Percentiles rank a stretch among this genome's conserved stretches.
phyloP scores from a whole-genome alignment of 164 flowering plant species.

The Macadamia tetraphylla region DNA sequence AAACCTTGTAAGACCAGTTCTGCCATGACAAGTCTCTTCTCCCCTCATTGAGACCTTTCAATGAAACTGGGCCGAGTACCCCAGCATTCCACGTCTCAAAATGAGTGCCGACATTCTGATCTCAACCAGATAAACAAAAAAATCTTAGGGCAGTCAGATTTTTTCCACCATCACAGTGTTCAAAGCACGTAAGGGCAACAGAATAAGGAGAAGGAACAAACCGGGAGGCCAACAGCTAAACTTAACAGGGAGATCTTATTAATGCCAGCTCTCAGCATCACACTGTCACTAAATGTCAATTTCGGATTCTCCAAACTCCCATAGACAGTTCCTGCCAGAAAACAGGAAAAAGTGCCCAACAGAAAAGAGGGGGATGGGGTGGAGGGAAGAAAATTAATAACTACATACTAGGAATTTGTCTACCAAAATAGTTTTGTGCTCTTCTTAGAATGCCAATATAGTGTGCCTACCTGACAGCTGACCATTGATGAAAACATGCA shows the following conservation, averaged over 20 bases:
- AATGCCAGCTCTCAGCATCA: slow-evolving; percentile 56
- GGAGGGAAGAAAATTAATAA: too few species aligned
- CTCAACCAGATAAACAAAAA: slow-evolving; percentile 1
- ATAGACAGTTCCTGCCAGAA: slow-evolving; percentile 57
- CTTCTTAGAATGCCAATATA: slow-evolving; percentile 55
- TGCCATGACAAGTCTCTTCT: slow-evolving; percentile 64
- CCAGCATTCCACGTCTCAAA: slow-evolving; percentile 94
- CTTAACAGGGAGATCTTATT: slow-evolving; percentile 80
- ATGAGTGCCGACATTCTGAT: slow-evolving; percentile 79
- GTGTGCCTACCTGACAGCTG: slow-evolving; percentile 52
- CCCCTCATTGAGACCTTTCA: slow-evolving; percentile 76
- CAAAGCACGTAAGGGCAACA: neutral
- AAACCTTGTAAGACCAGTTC: slow-evolving; percentile 92
- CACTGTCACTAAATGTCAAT: slow-evolving; percentile 47
- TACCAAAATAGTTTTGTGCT: neutral
- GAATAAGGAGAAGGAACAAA: slow-evolving; percentile 21
- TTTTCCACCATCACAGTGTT: neutral
- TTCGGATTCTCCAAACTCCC: slow-evolving; percentile 60
- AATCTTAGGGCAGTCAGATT: neutral
- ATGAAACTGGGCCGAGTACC: slow-evolving; percentile 82
- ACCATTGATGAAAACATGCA: slow-evolving; percentile 80
- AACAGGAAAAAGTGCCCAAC: neutral
- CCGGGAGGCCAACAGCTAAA: slow-evolving; percentile 87
- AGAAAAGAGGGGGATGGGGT: neutral
- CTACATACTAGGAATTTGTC: neutral